A percentile compares a stretch with the other conserved stretches of the same genome.
phyloP scores from a whole-genome alignment of 352 stramenopile genomes.

The Pythium angustatum region DNA sequence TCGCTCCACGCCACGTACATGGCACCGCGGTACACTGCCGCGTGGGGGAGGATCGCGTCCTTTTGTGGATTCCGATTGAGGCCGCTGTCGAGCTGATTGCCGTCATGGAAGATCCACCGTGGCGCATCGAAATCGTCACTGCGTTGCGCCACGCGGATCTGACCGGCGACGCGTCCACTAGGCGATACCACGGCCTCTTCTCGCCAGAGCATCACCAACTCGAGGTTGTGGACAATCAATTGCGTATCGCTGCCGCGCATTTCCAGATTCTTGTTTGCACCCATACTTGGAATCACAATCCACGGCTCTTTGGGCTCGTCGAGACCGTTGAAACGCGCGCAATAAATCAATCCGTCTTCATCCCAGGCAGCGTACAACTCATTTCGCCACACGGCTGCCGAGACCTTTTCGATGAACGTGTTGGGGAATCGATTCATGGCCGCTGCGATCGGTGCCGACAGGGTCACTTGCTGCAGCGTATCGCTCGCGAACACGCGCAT shows the following conservation, averaged over 20 bases:
- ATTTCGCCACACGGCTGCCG: constrained; percentile 44
- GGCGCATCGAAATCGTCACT: constrained; percentile 56
- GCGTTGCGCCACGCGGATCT: constrained; percentile 55
- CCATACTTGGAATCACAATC: constrained; percentile 69
- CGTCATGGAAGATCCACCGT: constrained; percentile 78
- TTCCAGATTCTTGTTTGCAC: constrained; percentile 51
- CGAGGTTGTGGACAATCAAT: constrained; percentile 59
- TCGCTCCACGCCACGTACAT: constrained; percentile 72
- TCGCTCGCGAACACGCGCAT: constrained; percentile 48
- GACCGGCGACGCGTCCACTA: constrained; percentile 33
- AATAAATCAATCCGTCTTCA: constrained; percentile 60
- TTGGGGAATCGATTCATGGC: constrained; percentile 49
- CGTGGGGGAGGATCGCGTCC: constrained; percentile 44
- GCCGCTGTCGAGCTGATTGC: constrained; percentile 37
- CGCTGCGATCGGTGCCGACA: constrained; percentile 15
- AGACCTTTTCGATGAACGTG: constrained; percentile 55
- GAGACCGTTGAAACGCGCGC: constrained; percentile 55
- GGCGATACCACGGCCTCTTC: constrained; percentile 35
- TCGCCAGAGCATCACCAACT: constrained; percentile 62
- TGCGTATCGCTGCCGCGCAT: constrained; percentile 47
- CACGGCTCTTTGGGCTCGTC: constrained; percentile 31
- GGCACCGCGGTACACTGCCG: constrained; percentile 46
- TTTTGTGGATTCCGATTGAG: constrained; percentile 54
- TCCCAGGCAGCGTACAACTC: constrained; percentile 70
- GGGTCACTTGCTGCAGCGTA: constrained; percentile 38